Evolutionary conservation across 257 asterid species (phyloP), one percentile per base, ranked within the genome.

Genomic region (Gynochthodes officinalis): DNA sequence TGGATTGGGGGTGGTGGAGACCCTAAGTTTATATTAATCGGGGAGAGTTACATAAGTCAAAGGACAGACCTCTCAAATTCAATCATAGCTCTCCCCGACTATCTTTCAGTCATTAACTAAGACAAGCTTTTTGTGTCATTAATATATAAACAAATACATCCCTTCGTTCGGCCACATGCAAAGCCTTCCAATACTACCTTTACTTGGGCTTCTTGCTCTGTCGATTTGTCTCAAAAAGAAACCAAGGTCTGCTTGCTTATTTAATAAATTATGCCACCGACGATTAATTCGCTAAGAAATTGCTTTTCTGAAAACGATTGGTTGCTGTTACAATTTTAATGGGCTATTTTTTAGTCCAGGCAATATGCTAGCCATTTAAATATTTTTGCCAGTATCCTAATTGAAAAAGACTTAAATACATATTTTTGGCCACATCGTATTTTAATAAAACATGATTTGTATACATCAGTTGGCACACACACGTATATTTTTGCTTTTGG

Each of bases 1-100:
- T n/a, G n/a, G n/a, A n/a, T 46, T 6, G 50, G 50, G 76, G 42
- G 67, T 68, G 82, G 50, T 4, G 30, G 76, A 69, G 88, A 81
- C 80, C 79, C 67, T 76, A 44, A n/a, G 62, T 50, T 74, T 58
- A 69, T 64, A 70, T 42, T 73, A 50, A 46, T 59, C 32, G 73
- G 68, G 59, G 44, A 63, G 79, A 78, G 80, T 58, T 54, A 66
- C 81, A 81, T 59, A 85, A 83, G 96, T 89, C 93, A 89, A 89
- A 79, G 73, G 64, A 69, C 54, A 55, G 82, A 80, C 85, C 85
- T 63, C 64, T 32, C 67, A 3, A 52, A 70, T 78, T 77, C 82
- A 76, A 77, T 71, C 70, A 75, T 73, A 25, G 62, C 54, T 60
- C 5, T 76, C 79, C 79, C 79, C 71, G 60, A 73, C 73, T 60